Base-by-base conservation (phyloP, 1,139 yeast species). In the Geotrichum bryndzae region DNA sequence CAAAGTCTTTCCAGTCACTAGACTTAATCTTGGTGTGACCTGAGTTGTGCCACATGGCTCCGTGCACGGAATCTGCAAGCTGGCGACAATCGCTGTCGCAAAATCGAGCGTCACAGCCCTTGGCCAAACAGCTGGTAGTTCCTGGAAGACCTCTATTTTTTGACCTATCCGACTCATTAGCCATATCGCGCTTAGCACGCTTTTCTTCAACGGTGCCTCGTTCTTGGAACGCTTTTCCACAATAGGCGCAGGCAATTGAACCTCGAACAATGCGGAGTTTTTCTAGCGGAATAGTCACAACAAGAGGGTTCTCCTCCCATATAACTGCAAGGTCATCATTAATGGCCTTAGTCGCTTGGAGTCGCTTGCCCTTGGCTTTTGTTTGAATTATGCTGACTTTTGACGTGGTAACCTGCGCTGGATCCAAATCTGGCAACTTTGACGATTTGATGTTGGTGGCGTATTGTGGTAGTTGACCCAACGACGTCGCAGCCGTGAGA, bases 271-370 rank as follows among this genome's bases (percentile, higher is more conserved):
- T 76, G 56, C 83, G 80, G 45, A 84, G 74, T 65, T 87, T 82
- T 22, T 88, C 94, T 68, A 89, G 79, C 1, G 90, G 88, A 0
- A 96, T 92, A 0, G 89, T 76, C 51, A 84, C 80, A 60, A 89
- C 83, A 59, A 88, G 76, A 0, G 96, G 92, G 0, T 72, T 67
- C 66, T 85, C 87, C 54, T 79, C 77, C 85, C 90, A 86, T 4
- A 89, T 70, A 63, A 80, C 78, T 2, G 76, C 72, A 53, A 86
- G 82, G 13, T 70, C 69, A 41, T 41, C 48, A 29, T 73, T 72
- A 57, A 79, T 78, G 0, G 86, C 73, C 77, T 65, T 65, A 18
- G 70, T 68, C 25, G 77, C 70, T 57, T 69, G 72, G 23, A 76
- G 66, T 3, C 73, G 75, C 62, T 74, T 74, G 23, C 79, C 79